These are phyloP conservation scores for Candida tropicalis DNA, from an alignment of 1,139 yeast species.

Conservation along the genomic window DNA sequence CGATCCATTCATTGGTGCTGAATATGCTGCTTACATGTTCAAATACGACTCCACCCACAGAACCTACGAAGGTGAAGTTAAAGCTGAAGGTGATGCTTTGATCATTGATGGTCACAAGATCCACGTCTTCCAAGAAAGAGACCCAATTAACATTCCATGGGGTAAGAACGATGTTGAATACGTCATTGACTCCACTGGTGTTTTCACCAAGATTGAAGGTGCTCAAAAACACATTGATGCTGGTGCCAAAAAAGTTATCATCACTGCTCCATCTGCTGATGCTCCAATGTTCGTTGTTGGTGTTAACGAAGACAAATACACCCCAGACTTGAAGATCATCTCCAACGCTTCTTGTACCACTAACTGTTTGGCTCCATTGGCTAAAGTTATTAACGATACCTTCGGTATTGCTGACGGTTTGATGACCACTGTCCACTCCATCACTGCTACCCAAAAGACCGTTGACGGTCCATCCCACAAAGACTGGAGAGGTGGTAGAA, in stretches of 20 bases:
- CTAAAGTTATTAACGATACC: slow-evolving; percentile 77
- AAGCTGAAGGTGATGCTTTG: slow-evolving; percentile 55
- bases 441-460: slow-evolving; percentile 89
- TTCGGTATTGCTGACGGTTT: slow-evolving; percentile 86
- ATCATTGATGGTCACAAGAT: slow-evolving; percentile 71
- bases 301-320: slow-evolving; percentile 76
- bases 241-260: slow-evolving; percentile 89
- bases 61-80: slow-evolving; percentile 68
- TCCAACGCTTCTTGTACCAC: slow-evolving; percentile 92
- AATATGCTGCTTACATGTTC: slow-evolving; percentile 87
- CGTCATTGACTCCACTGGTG: slow-evolving; percentile 89
- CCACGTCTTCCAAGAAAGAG: slow-evolving; percentile 73
- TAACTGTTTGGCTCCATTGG: slow-evolving; percentile 88
- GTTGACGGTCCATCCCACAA: slow-evolving; percentile 92
- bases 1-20: slow-evolving; percentile 82
- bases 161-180: slow-evolving; percentile 74
- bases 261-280: slow-evolving; percentile 85
- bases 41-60: slow-evolving; percentile 90
- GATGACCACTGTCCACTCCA: slow-evolving; percentile 90
- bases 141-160: slow-evolving; percentile 84
- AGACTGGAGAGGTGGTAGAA: slow-evolving; percentile 96
- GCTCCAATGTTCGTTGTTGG: slow-evolving; percentile 91
- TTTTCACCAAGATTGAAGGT: slow-evolving; percentile 77
- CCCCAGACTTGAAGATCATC: slow-evolving; percentile 67
- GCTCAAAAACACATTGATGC: slow-evolving; percentile 80